phyloP scores from a whole-genome alignment of 805 yeast species.

The Candida pseudofarinosa region DNA sequence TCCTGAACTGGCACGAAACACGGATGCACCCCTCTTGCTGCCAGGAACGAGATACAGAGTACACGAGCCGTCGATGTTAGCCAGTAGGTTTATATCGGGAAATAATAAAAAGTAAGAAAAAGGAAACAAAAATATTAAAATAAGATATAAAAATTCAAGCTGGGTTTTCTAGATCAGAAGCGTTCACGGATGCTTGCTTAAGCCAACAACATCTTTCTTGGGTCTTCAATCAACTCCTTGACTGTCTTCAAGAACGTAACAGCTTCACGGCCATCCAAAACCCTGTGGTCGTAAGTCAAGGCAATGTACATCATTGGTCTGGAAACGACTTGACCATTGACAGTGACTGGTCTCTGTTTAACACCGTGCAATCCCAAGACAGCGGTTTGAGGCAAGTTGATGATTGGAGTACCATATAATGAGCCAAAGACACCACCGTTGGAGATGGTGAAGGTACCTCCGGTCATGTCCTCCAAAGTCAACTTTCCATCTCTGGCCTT shows the following conservation, averaged over 20 bases:
- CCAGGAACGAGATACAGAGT: neutral
- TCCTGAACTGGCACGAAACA: neutral
- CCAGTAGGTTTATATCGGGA: too few relatives aligned
- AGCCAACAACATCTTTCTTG: conserved; percentile 85
- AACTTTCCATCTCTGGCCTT: conserved; percentile 97
- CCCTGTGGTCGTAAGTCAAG: conserved; percentile 96
- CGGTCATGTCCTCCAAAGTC: conserved; percentile 97
- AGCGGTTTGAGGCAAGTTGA: conserved; percentile 97
- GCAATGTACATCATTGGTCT: conserved; percentile 99
- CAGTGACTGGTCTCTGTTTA: conserved; percentile 95
- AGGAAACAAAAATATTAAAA: neutral
- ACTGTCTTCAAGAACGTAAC: conserved; percentile 94
- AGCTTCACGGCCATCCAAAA: conserved; percentile 98
- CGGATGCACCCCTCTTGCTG: neutral
- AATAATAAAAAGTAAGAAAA: too few relatives aligned
- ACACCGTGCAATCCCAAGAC: conserved; percentile 97
- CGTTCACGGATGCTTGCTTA: neutral
- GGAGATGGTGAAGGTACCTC: conserved; percentile 98
- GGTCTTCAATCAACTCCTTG: conserved; percentile 97
- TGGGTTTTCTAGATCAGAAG: too few relatives aligned
- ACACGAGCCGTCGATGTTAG: neutral
- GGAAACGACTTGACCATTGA: conserved; percentile 90
- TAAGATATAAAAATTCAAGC: neutral
- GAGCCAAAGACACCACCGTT: conserved; percentile 99
- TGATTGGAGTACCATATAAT: conserved; percentile 95